Conservation (phyloP, 108 stramenopile species). For the Hondaea fermentalgiana region DNA sequence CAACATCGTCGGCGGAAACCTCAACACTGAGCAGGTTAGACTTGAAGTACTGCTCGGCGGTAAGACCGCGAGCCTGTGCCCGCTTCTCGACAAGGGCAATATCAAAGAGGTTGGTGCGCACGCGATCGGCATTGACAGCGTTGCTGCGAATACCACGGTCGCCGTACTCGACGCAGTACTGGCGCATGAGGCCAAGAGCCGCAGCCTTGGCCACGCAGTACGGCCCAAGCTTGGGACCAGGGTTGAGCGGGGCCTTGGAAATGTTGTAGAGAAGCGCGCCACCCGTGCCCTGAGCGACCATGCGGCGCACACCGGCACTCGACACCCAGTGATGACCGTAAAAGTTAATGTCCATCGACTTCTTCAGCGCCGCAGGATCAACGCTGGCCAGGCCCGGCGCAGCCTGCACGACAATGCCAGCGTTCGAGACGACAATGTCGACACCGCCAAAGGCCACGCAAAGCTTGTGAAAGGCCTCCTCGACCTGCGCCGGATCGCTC, state of each 20-base stretch:
- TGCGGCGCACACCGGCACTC: not conserved
- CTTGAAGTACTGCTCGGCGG: not conserved
- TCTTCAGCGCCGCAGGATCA: not conserved
- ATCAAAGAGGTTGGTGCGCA: slow-evolving; percentile 8
- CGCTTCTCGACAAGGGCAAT: not conserved
- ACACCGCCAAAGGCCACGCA: slow-evolving; percentile 1
- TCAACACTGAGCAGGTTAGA: not conserved
- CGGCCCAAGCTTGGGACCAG: slow-evolving; percentile 14
- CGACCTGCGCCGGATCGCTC: not conserved
- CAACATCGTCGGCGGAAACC: not conserved
- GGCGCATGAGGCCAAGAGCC: slow-evolving; percentile 8
- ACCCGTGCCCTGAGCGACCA: not conserved
- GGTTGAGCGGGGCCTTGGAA: slow-evolving; percentile 4
- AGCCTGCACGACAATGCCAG: not conserved
- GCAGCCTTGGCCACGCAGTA: slow-evolving; percentile 17
- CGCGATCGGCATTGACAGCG: slow-evolving; percentile 2
- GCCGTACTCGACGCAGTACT: slow-evolving; percentile 12
- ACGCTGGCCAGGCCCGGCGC: not conserved
- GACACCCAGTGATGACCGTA: not conserved
- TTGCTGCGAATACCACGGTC: not conserved
- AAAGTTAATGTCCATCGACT: slow-evolving; percentile 9
- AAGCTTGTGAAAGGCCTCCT: not conserved
- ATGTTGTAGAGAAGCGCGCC: slow-evolving; percentile 9
- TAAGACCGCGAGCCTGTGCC: not conserved
- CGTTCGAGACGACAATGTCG: not conserved